Conservation (phyloP, 352 stramenopile genomes). For the Pythium aristosporum region DNA sequence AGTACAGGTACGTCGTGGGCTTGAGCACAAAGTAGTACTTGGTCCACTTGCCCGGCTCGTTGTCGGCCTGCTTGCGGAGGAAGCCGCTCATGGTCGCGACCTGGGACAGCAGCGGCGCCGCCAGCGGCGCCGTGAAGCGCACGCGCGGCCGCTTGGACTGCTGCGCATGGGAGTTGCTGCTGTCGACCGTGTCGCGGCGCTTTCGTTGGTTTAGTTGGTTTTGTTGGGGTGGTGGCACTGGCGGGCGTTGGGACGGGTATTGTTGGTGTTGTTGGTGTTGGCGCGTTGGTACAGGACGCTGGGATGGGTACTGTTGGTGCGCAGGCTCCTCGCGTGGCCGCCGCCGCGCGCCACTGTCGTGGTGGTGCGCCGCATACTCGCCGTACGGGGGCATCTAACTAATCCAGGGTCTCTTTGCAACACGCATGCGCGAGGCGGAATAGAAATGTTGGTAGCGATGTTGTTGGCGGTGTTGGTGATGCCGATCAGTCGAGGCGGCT, state of each 20-base stretch:
- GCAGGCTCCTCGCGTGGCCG: neutral
- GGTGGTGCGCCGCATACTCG: neutral
- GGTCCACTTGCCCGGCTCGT: constrained; percentile 75
- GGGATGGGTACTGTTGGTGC: neutral
- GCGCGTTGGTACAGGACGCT: neutral
- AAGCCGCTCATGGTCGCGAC: constrained; percentile 62
- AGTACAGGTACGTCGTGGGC: constrained; percentile 75
- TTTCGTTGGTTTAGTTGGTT: neutral
- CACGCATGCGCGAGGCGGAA: neutral
- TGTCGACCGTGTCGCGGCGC: constrained; percentile 1
- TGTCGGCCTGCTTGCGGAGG: constrained; percentile 76
- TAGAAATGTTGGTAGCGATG: neutral
- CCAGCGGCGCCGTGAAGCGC: constrained; percentile 52
- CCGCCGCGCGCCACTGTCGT: constrained; percentile 1
- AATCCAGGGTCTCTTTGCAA: neutral
- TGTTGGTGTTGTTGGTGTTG: constrained; percentile 7
- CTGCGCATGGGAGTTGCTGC: neutral
- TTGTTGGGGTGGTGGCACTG: neutral
- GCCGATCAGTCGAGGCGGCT: neutral
- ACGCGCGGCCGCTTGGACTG: constrained; percentile 30
- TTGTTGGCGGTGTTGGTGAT: neutral
- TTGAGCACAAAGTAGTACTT: constrained; percentile 82
- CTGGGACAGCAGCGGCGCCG: constrained; percentile 41
- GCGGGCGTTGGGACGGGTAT: neutral
- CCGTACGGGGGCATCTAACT: neutral